Base-by-base conservation (phyloP, 768 basidiomycete species). In the Asterophora lycoperdoides region DNA sequence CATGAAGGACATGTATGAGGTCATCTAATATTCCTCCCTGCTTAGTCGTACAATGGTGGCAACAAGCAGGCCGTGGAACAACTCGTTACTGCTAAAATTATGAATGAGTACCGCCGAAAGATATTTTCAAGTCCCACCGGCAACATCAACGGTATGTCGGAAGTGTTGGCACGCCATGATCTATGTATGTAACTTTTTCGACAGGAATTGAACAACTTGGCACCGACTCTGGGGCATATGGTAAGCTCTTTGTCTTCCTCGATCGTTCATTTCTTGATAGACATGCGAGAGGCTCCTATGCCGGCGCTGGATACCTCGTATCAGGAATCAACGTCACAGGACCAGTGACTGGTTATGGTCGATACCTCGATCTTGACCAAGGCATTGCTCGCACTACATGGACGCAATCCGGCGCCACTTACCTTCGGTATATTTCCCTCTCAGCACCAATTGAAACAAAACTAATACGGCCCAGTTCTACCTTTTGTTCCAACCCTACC, bases 281-380 rank as follows among this genome's bases (percentile, higher is more conserved):
- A 26, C 17, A 14, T n/a, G 2, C 41, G 49, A 5, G 53, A 87
- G 86, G 86, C 18, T 86, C 86, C 2, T 87, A 83, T 54, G 72
- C 80, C 3, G 79, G 79, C 5, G 80, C 86, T 5, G 85, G 84
- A 5, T 74, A 80, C 57, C 62, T 88, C 1, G 50, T 85, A 2
- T 71, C 78, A 0, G 78, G 73, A 8, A 53, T 84, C 19, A 62
- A 78, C 51, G 53, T 58, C 7, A 71, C 68, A 1, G 75, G 68
- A 0, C 28, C 64, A 5, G 59, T 72, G 3, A 64, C 69, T 5
- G 67, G 77, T 52, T 88, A 83, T 57, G 70, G 63, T 19, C 76
- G 87, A 19, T 88, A 82, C 79, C 69, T 89, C 28, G 85, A 89
- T 53, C 66, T 89, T 26, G 85, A 89, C 51, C 65, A 77, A 51